Conservation (phyloP, 2,329 filamentous ascomycete genomes). For the Aureobasidium melanogenum region DNA sequence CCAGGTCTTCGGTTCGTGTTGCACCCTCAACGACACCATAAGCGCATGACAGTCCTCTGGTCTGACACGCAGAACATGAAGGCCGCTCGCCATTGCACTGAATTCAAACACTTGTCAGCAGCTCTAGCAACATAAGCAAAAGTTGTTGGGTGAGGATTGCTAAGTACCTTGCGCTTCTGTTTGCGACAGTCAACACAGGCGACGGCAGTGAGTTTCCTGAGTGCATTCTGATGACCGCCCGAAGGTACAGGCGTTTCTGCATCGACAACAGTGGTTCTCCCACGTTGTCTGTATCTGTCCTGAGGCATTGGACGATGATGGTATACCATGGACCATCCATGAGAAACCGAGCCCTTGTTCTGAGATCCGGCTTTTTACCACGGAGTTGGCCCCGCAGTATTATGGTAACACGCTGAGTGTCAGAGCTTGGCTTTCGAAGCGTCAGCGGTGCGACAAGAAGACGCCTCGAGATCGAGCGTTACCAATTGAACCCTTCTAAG, state of each 20-base stretch:
- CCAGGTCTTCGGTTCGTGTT: slow-evolving; percentile 5
- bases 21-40: slow-evolving; percentile 10
- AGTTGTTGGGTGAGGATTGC: neutral
- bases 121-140: neutral
- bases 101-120: neutral
- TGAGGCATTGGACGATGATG: slow-evolving; percentile 2
- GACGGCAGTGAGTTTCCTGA: slow-evolving; percentile 9
- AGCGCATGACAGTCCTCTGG: neutral
- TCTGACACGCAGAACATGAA: slow-evolving; percentile 9
- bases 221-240: neutral
- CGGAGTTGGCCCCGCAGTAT: slow-evolving; percentile 7
- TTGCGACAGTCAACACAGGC: slow-evolving; percentile 10
- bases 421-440: slow-evolving; percentile 1
- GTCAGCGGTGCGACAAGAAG: neutral
- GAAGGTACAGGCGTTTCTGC: neutral
- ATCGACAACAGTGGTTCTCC: neutral
- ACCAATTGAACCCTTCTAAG: neutral
- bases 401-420: neutral
- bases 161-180: slow-evolving; percentile 9
- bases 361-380: slow-evolving; percentile 6
- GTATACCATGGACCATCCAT: neutral
- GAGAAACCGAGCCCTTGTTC: neutral
- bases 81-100: slow-evolving; percentile 9
- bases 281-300: slow-evolving; percentile 5
- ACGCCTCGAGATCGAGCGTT: neutral